Percentiles rank a stretch among this genome's conserved stretches.
phyloP scores from a whole-genome alignment of 2,329 filamentous ascomycete species.

The Beauveria asiatica region DNA sequence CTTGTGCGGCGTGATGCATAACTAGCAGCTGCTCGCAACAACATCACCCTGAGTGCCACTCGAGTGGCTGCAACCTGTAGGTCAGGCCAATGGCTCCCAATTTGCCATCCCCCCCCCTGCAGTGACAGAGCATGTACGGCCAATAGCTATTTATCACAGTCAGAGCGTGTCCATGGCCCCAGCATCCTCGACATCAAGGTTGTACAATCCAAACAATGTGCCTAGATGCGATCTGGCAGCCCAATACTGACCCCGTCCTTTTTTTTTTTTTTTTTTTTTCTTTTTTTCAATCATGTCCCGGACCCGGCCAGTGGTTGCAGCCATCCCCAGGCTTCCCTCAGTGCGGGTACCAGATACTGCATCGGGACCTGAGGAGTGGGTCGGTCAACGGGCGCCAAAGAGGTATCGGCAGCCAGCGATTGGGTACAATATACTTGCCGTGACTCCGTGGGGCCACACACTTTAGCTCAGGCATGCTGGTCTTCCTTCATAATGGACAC shows the following conservation, averaged over 20 bases:
- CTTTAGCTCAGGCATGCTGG: neutral
- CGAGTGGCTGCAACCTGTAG: neutral
- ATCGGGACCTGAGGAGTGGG: constrained; percentile 8
- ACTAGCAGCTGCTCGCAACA: neutral
- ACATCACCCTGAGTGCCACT: neutral
- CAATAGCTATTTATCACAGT: neutral
- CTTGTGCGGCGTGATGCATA: neutral
- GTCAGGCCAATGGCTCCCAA: neutral
- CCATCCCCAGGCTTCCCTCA: neutral
- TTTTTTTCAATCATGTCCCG: neutral
- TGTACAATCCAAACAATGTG: neutral
- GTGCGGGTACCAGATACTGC: constrained; percentile 7
- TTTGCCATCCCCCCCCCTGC: neutral
- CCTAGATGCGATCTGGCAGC: constrained; percentile 4
- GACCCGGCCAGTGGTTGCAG: neutral
- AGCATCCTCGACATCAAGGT: constrained; percentile 10
- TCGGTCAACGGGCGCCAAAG: neutral
- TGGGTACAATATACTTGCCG: constrained; percentile 4
- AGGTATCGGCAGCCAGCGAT: constrained; percentile 1
- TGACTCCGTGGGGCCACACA: no score
- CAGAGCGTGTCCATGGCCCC: neutral
- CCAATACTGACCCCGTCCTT: neutral
- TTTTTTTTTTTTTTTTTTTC: neutral
- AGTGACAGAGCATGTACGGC: neutral
- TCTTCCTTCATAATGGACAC: neutral